A percentile compares a stretch with the other conserved stretches of the same genome.
Conservation (phyloP, 1,139 yeast species). For the Hemisphaericaspora lyxosophila region DNA sequence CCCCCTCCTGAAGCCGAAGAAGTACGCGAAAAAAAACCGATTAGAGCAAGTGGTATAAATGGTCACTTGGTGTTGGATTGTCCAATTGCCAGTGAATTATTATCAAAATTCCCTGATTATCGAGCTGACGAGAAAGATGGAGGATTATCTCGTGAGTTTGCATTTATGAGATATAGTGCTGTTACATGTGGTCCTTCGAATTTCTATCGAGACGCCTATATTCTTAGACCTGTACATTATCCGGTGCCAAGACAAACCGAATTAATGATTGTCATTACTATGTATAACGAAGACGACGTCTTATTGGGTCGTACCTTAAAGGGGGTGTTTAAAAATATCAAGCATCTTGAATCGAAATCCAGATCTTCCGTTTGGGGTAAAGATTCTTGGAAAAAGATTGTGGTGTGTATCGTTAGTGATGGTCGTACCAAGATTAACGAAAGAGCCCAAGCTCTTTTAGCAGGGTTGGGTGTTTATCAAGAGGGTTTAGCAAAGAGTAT, state of each 20-base stretch:
- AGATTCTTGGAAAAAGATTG: constrained; percentile 51
- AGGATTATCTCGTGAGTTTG: constrained; percentile 37
- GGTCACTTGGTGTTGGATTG: constrained; percentile 53
- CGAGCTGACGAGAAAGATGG: constrained; percentile 28
- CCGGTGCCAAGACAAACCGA: constrained; percentile 48
- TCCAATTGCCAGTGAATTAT: constrained; percentile 49
- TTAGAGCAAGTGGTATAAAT: constrained; percentile 35
- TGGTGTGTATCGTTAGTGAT: constrained; percentile 49
- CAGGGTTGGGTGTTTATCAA: constrained; percentile 50
- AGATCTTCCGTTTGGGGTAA: constrained; percentile 48
- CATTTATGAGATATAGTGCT: constrained; percentile 51
- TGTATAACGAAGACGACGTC: constrained; percentile 52
- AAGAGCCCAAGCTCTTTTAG: constrained; percentile 48
- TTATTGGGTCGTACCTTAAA: constrained; percentile 47
- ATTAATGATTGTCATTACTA: constrained; percentile 47
- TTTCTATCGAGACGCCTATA: constrained; percentile 45
- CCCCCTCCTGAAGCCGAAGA: constrained; percentile 29
- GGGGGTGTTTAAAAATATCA: constrained; percentile 49
- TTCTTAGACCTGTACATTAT: constrained; percentile 47
- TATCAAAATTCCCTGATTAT: constrained; percentile 46
- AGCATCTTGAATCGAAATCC: constrained; percentile 45
- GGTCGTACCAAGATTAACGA: constrained; percentile 51
- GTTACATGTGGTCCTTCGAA: constrained; percentile 53
- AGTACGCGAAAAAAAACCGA: constrained; percentile 13
- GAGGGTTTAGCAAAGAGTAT: constrained; percentile 50